Evolutionary conservation across 768 basidiomycete species (phyloP), one percentile per base, ranked within the genome.

Genomic region (Mycena vitilis): DNA sequence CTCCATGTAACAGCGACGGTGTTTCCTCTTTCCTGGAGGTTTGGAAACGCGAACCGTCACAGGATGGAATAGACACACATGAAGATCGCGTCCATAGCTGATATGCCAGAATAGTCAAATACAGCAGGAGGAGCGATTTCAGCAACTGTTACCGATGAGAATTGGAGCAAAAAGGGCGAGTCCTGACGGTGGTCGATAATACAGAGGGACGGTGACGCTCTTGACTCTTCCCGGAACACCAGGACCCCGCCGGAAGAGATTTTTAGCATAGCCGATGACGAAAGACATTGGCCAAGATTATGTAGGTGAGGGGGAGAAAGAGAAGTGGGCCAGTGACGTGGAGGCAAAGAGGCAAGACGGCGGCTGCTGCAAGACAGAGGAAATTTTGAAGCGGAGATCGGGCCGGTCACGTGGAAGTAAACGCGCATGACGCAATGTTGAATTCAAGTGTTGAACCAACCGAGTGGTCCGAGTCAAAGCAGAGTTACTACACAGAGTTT

Each of bases 1-100:
- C 37, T 63, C 67, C 67, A 71, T 5, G 71, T 71, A 9, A 63
- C 56, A 20, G 57, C 22, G 11, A 66, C 64, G 11, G 64, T 55
- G 63, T 65, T 71, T 2, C 40, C 60, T 13, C 71, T n/a, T n/a
- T n/a, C n/a, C n/a, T n/a, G n/a, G n/a, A n/a, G n/a, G n/a, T n/a
- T n/a, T n/a, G n/a, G n/a, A n/a, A n/a, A n/a, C n/a, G n/a, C n/a
- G n/a, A 68, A 22, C 38, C 23, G 42, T 36, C 52, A 49, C 9
- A 40, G 16, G 4, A 38, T 7, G 42, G 40, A 30, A 38, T 5
- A 12, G 22, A 57, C 68, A 11, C 22, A 69, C 58, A 56, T 65
- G 5, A 69, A 4, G 22, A 69, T 23, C 37, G 49, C 54, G 48
- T 69, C 68, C 25, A 61, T 15, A 22, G 49, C 63, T 69, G 58